Conservation (phyloP, 2,329 filamentous ascomycete species). For the Alternaria novae-zelandiae region DNA sequence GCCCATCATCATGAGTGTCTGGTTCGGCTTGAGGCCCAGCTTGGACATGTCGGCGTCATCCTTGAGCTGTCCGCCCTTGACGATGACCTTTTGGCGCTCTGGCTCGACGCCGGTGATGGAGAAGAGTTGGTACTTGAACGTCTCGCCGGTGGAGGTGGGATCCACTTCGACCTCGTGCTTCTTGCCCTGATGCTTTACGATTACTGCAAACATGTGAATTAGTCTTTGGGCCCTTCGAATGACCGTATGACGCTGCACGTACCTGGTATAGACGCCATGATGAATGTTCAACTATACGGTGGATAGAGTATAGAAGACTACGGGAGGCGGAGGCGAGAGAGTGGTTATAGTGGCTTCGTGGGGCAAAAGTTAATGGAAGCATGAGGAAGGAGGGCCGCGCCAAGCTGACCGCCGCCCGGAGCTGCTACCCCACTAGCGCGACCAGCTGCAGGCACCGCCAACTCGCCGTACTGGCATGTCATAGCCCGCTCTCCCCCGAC, state of each 20-base stretch:
- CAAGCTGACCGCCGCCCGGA: conserved; percentile 24
- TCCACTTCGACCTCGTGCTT: conserved; percentile 95
- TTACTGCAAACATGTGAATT: conserved; percentile 62
- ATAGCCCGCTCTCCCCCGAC: conserved; percentile 29
- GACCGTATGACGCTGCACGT: conserved; percentile 5
- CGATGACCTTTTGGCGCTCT: conserved; percentile 91
- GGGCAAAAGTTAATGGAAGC: conserved; percentile 42
- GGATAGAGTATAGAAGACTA: background rate
- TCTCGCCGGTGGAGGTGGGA: conserved; percentile 80
- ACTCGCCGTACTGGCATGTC: conserved; percentile 39
- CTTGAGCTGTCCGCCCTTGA: conserved; percentile 94
- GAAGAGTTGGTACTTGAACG: conserved; percentile 94
- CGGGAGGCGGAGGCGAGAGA: conserved; percentile 14
- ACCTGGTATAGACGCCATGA: conserved; percentile 49
- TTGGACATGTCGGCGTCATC: conserved; percentile 88
- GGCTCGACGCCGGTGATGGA: conserved; percentile 96
- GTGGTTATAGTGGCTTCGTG: conserved; percentile 30
- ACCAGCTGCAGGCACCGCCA: conserved; percentile 34
- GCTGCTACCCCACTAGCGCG: conserved; percentile 33
- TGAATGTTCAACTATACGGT: conserved; percentile 16
- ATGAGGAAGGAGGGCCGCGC: conserved; percentile 33
- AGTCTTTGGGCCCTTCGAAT: conserved; percentile 15
- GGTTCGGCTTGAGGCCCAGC: conserved; percentile 83
- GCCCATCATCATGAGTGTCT: conserved; percentile 96
- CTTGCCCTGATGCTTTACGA: conserved; percentile 94